Evolutionary conservation across 2,329 filamentous ascomycete species (phyloP).

Genomic region (Rhinocladiella similis): DNA sequence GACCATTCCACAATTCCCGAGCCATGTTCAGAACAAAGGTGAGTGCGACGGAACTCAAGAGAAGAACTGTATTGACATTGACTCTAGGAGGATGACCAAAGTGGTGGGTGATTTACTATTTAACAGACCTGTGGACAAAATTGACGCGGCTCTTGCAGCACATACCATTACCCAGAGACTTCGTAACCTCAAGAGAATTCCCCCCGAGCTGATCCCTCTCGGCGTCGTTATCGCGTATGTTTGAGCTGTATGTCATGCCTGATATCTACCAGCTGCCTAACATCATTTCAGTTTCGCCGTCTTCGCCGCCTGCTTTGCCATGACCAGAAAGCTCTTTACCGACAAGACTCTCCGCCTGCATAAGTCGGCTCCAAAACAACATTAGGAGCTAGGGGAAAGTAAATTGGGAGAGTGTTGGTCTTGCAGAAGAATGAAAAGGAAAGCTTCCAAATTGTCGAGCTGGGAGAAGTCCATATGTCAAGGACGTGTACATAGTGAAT

Average conservation of each 20-base stretch:
- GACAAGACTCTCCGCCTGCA: slow-evolving; percentile 94
- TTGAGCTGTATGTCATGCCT: not conserved
- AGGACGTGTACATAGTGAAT: slow-evolving; percentile 39
- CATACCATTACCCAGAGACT: slow-evolving; percentile 97
- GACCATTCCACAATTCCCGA: slow-evolving; percentile 27
- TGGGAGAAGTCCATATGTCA: slow-evolving; percentile 30
- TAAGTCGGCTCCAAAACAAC: slow-evolving; percentile 37
- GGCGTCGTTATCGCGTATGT: slow-evolving; percentile 84
- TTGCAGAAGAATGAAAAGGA: not conserved
- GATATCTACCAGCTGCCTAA: not conserved
- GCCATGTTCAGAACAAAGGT: slow-evolving; percentile 28
- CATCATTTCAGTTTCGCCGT: slow-evolving; percentile 59
- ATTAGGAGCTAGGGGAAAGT: slow-evolving; percentile 34
- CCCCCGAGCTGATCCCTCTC: slow-evolving; percentile 90
- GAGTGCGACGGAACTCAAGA: slow-evolving; percentile 6
- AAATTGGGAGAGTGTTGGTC: not conserved
- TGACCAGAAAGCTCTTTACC: slow-evolving; percentile 75
- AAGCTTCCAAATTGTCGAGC: slow-evolving; percentile 25
- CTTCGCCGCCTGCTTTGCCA: slow-evolving; percentile 77
- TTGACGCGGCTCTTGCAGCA: slow-evolving; percentile 54
- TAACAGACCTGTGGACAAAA: too few species aligned
- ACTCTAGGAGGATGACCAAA: slow-evolving; percentile 62
- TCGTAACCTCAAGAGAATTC: slow-evolving; percentile 83
- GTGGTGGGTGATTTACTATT: slow-evolving; percentile 49
- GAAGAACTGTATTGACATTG: slow-evolving; percentile 3